Base-by-base conservation (phyloP, 176 grass and related monocot species). In the Carex parvula region DNA sequence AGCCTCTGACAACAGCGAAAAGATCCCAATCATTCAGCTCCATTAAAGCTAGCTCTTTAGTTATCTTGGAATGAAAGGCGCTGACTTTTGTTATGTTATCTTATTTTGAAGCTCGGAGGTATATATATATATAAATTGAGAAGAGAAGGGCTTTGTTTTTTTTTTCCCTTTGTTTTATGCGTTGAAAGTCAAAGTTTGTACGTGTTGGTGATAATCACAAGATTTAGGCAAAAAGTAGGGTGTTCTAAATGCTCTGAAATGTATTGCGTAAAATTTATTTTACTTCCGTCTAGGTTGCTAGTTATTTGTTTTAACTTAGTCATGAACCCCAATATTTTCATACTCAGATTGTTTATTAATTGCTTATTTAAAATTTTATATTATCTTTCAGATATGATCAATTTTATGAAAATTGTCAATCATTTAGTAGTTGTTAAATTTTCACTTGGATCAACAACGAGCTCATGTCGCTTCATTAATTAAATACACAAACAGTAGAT, bases 1-100 rank as follows among this genome's bases (percentile, higher is more conserved):
- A 99, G 59, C 97, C 89, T 80, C 97, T 92, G 17, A 99, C 97
- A 61, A 99, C 91, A 33, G 97, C 97, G 39, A 88, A 88, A 52
- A 99, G 87, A 87, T 99, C 97, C 97, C 95, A 98, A 79, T 98
- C 89, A 90, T 99, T 93, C 84, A 88, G 60, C 79, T 90, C 77
- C 64, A 93, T 92, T 88, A 90, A 88, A 64, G 82, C n/a, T n/a
- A n/a, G n/a, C 83, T 50, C 42, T 73, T 56, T 9, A n/a, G 13
- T 8, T 65, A 12, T 33, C 41, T 59, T 1, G 13, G 50, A 32
- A 56, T 64, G 52, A 44, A 62, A 86, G 61, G 76, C 75, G 74
- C 86, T 92, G 87, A 92, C 61, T 69, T 85, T 88, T 81, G 41
- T 68, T 39, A 13, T 16, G 8, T 90, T 86, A 90, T 88, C 87